phyloP scores from a whole-genome alignment of 176 grass and related monocot species.

The Cenchrus americanus region DNA sequence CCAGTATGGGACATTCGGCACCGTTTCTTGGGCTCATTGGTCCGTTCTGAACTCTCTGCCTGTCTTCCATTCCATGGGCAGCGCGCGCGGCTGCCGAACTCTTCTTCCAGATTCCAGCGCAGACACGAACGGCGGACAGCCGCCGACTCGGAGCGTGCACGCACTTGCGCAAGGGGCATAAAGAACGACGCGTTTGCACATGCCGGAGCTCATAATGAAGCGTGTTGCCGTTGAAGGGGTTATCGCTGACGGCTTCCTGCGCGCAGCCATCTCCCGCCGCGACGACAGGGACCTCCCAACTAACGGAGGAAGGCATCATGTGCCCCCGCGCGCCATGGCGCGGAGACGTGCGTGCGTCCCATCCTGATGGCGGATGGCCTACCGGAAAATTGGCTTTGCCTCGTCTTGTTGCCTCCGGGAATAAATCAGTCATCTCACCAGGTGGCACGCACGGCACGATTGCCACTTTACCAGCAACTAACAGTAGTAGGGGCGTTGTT shows the following conservation, averaged over 20 bases:
- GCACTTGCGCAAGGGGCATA: neutral
- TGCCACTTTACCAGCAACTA: too few relatives aligned
- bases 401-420: neutral
- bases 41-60: too few relatives aligned
- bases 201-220: neutral
- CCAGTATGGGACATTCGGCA: conserved; percentile 24
- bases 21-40: neutral
- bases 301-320: neutral
- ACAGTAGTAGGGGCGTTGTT: too few relatives aligned
- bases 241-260: neutral
- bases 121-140: neutral
- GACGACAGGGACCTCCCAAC: conserved; percentile 23
- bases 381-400: too few relatives aligned
- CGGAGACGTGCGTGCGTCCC: too few relatives aligned
- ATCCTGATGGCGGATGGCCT: too few relatives aligned
- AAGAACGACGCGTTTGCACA: neutral
- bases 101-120: neutral
- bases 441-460: neutral
- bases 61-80: neutral
- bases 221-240: neutral
- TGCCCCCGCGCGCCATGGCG: too few relatives aligned
- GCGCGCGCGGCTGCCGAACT: neutral
- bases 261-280: neutral
- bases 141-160: neutral
- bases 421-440: neutral